Evolutionary conservation across 169 alveolate genomes (phyloP).

Genomic region (Toxoplasma gondii): DNA sequence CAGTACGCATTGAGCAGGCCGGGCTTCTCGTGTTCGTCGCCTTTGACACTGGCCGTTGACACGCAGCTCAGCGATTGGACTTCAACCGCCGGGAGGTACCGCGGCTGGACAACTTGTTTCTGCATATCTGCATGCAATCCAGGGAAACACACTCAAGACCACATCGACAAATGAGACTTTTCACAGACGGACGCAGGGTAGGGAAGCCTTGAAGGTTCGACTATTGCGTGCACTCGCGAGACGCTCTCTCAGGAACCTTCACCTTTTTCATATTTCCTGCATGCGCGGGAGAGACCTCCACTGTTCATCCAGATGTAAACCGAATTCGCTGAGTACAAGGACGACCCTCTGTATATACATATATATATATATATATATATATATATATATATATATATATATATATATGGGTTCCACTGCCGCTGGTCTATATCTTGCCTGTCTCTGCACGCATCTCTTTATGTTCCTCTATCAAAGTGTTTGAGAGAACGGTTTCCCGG

Average conservation of each 20-base stretch:
- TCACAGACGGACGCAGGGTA: no score
- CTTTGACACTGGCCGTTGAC: neutral
- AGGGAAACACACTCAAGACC: neutral
- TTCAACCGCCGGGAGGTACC: slow-evolving; percentile 84
- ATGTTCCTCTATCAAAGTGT: no score
- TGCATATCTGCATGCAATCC: slow-evolving; percentile 75
- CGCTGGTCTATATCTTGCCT: neutral
- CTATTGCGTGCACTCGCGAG: no score
- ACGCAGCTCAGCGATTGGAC: slow-evolving; percentile 67
- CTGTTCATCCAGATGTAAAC: neutral
- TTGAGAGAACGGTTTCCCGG: no score
- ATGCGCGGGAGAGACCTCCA: no score
- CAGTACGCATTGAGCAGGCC: slow-evolving; percentile 52
- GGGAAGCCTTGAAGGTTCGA: no score
- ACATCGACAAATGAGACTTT: no score
- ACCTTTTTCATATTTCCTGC: no score
- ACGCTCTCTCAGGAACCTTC: no score
- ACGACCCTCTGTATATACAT: neutral
- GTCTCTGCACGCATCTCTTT: no score
- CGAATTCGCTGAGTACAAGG: neutral
- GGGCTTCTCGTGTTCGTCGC: slow-evolving; percentile 33
- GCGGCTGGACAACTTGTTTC: slow-evolving; percentile 83
- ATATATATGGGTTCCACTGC: neutral
- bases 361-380: slow-evolving; percentile 11
- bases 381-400: neutral